A percentile compares a stretch with the other conserved stretches of the same genome.
These are phyloP conservation scores for Earliella scabrosa DNA, from an alignment of 1,284 basidiomycete species.

Conservation along the genomic window DNA sequence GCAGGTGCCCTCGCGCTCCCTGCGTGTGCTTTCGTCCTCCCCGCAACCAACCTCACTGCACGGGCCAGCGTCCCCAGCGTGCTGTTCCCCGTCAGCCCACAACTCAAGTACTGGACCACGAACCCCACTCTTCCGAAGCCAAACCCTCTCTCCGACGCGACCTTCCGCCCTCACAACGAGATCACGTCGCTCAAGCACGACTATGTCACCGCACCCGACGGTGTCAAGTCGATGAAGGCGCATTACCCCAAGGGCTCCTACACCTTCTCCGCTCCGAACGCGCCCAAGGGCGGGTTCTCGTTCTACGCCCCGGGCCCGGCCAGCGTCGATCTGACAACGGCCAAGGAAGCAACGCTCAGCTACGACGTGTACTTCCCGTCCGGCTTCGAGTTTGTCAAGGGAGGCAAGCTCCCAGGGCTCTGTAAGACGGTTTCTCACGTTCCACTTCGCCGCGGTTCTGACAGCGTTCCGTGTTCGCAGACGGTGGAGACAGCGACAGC, in stretches of 20 bases:
- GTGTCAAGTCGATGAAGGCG: slow-evolving; percentile 53
- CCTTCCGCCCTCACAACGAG: slow-evolving; percentile 46
- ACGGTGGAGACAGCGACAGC: slow-evolving; percentile 52
- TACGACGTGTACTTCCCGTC: slow-evolving; percentile 66
- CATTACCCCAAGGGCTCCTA: slow-evolving; percentile 61
- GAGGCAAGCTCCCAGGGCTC: slow-evolving; percentile 38
- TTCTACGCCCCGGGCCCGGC: slow-evolving; percentile 56
- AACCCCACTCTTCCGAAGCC: slow-evolving; percentile 34
- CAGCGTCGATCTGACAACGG: slow-evolving; percentile 51
- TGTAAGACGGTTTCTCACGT: slow-evolving; percentile 28
- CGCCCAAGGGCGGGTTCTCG: slow-evolving; percentile 50
- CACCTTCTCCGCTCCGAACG: slow-evolving; percentile 58
- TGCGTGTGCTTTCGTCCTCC: slow-evolving; percentile 2
- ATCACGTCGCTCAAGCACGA: slow-evolving; percentile 42
- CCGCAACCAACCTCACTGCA: slow-evolving; percentile 6
- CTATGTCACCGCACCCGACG: slow-evolving; percentile 50
- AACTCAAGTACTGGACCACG: slow-evolving; percentile 46
- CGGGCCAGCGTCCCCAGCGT: slow-evolving; percentile 17
- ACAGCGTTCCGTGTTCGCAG: slow-evolving; percentile 30
- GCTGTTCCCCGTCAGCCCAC: slow-evolving; percentile 48
- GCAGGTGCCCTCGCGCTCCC: slow-evolving; percentile 7
- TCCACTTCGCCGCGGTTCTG: background rate
- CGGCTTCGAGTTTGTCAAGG: slow-evolving; percentile 48
- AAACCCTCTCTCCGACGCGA: slow-evolving; percentile 47
- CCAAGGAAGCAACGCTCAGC: slow-evolving; percentile 52